These are phyloP conservation scores for Singerocomus inundabilis DNA, from an alignment of 1,284 basidiomycete genomes.

Conservation along the genomic window DNA sequence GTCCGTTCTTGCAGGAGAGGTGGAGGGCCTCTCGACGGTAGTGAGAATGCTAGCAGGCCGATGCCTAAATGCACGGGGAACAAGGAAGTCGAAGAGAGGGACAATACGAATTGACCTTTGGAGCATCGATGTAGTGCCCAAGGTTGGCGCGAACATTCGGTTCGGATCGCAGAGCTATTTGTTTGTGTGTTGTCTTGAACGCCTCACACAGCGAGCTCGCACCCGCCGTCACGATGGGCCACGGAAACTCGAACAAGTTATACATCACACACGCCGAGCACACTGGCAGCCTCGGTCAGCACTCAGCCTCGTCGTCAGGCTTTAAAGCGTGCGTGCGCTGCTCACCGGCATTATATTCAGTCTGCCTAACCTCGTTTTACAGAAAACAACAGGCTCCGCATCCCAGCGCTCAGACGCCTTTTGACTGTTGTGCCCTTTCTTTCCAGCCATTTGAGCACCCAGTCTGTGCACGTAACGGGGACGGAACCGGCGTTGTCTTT, in stretches of 20 bases:
- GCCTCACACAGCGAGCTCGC: conserved; percentile 6
- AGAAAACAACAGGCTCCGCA: conserved; percentile 68
- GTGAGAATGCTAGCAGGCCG: conserved; percentile 18
- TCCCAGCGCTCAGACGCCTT: conserved; percentile 68
- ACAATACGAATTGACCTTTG: conserved; percentile 30
- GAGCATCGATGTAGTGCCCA: conserved; percentile 34
- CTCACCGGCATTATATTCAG: background rate
- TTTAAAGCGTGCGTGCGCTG: conserved; percentile 55
- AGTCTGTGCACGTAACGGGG: conserved; percentile 79
- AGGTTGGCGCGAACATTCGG: background rate
- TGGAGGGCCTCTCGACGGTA: background rate
- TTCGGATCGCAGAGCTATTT: conserved; percentile 4
- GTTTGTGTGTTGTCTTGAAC: conserved; percentile 5
- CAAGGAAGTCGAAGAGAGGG: conserved; percentile 37
- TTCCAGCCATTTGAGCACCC: conserved; percentile 90
- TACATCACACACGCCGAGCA: conserved; percentile 87
- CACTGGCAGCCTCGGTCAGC: conserved; percentile 71
- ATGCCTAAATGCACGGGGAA: conserved; percentile 18
- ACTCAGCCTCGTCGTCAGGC: conserved; percentile 73
- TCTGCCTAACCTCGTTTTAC: conserved; percentile 9
- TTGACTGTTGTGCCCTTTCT: conserved; percentile 91
- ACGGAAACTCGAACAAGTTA: conserved; percentile 82
- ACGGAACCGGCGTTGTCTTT: conserved; percentile 80
- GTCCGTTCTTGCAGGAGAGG: background rate
- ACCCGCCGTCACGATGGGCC: conserved; percentile 54